A percentile compares a stretch with the other conserved stretches of the same genome.
phyloP scores from a whole-genome alignment of 768 basidiomycete species.

The Tylopilus balloui region DNA sequence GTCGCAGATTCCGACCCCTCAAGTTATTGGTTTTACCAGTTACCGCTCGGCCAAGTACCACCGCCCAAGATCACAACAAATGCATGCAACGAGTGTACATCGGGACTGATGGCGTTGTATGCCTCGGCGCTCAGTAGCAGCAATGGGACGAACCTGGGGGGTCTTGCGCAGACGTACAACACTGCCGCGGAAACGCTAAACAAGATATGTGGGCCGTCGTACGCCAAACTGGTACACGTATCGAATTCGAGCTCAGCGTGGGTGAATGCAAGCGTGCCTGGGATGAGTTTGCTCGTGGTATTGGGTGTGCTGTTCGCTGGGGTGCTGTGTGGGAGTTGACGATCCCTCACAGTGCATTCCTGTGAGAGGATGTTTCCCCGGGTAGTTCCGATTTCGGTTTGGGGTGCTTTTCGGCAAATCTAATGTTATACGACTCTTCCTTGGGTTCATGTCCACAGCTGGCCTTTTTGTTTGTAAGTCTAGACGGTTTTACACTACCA shows the following conservation, averaged over 20 bases:
- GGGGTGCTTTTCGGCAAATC: not conserved
- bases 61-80: slow-evolving; percentile 42
- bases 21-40: slow-evolving; percentile 68
- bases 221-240: slow-evolving; percentile 28
- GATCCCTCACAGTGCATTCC: no score
- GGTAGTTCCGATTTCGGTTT: not conserved
- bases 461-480: slow-evolving; percentile 1
- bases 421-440: not conserved
- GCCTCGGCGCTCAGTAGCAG: slow-evolving; percentile 38
- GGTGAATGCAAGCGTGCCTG: slow-evolving; percentile 5
- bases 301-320: slow-evolving; percentile 13
- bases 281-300: not conserved
- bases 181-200: slow-evolving; percentile 44
- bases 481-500: not conserved
- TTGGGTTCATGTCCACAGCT: slow-evolving; percentile 1
- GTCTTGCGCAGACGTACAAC: slow-evolving; percentile 46
- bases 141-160: slow-evolving; percentile 31
- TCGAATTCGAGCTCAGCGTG: slow-evolving; percentile 11
- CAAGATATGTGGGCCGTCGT: slow-evolving; percentile 48
- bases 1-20: slow-evolving; percentile 51
- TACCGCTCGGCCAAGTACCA: slow-evolving; percentile 55
- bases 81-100: slow-evolving; percentile 63
- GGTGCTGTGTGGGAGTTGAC: slow-evolving; percentile 11
- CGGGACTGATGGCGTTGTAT: slow-evolving; percentile 54
- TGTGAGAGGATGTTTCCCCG: no score